A percentile compares a stretch with the other conserved stretches of the same genome.
Evolutionary conservation across 179 eudicot genomes (phyloP).

Genomic region (Corrigiola litoralis): DNA sequence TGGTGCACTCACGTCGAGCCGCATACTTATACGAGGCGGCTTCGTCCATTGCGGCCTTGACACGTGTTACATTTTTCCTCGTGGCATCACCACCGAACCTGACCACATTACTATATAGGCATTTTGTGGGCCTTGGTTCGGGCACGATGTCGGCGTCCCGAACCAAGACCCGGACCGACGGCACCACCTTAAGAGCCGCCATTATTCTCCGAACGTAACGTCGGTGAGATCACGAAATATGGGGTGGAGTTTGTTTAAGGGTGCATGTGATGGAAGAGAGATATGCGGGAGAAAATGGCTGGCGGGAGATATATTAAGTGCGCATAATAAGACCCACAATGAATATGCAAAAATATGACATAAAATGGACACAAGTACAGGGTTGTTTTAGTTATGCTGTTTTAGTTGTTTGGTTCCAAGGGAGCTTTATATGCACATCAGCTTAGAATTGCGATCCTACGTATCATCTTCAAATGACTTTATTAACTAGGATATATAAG

Average conservation of each 20-base stretch:
- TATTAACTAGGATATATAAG: too few species aligned
- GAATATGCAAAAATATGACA: too few species aligned
- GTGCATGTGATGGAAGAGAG: not conserved
- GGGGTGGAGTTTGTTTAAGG: not conserved
- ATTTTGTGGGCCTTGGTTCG: not conserved
- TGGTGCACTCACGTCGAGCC: slow-evolving; percentile 6
- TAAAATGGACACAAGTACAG: too few species aligned
- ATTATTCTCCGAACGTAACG: slow-evolving; percentile 3
- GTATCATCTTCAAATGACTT: too few species aligned
- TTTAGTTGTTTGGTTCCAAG: too few species aligned
- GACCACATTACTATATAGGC: not conserved
- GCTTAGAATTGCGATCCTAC: too few species aligned
- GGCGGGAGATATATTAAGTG: too few species aligned
- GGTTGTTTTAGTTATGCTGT: too few species aligned
- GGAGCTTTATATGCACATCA: too few species aligned
- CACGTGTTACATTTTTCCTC: not conserved
- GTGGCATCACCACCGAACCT: not conserved
- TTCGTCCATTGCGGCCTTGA: slow-evolving; percentile 12
- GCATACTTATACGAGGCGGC: slow-evolving; percentile 24
- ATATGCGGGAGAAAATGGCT: slow-evolving; percentile 3
- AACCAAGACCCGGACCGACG: slow-evolving; percentile 4
- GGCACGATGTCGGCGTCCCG: not conserved
- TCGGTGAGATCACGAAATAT: not conserved
- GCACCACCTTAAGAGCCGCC: slow-evolving; percentile 20
- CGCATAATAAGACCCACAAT: too few species aligned